Percentiles rank a stretch among this genome's conserved stretches.
These are phyloP conservation scores for Rhododendron mucronatum DNA, from an alignment of 148 eudicot genomes.

Conservation along the genomic window DNA sequence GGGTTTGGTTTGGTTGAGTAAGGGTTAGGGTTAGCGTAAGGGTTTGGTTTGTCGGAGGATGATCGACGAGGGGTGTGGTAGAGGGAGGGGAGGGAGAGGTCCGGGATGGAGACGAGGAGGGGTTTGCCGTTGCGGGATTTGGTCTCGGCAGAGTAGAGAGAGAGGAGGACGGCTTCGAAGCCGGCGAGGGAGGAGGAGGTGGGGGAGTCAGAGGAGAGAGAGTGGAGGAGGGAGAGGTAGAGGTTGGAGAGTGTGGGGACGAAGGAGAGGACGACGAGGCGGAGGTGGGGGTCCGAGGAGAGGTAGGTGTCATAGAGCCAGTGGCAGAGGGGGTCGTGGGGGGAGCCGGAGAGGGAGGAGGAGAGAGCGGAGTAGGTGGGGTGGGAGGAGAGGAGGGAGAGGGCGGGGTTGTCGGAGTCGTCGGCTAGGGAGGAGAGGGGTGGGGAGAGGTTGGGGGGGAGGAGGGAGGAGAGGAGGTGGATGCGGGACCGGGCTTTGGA, in stretches of 20 bases:
- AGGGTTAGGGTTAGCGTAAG: conserved; percentile 16
- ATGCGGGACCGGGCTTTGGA: conserved; percentile 80
- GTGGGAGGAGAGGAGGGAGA: conserved; percentile 68
- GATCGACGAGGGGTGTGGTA: conserved; percentile 46
- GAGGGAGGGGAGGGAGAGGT: conserved; percentile 72
- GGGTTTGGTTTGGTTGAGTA: neutral
- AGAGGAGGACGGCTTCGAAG: conserved; percentile 76
- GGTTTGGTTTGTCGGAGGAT: conserved; percentile 9
- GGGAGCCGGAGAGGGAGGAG: conserved; percentile 53
- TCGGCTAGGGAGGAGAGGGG: conserved; percentile 62
- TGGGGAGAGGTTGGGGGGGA: conserved; percentile 26
- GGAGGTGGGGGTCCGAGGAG: conserved; percentile 56
- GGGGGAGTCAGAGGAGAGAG: conserved; percentile 18
- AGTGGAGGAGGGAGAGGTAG: conserved; percentile 53
- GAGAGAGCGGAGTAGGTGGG: conserved; percentile 60
- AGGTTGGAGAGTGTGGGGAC: conserved; percentile 53
- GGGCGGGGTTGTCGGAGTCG: conserved; percentile 82
- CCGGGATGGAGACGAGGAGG: conserved; percentile 51
- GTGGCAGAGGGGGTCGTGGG: conserved; percentile 69
- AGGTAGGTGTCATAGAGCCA: conserved; percentile 92
- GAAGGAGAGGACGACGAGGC: conserved; percentile 62
- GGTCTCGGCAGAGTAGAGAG: conserved; percentile 57
- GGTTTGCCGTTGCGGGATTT: conserved; percentile 69
- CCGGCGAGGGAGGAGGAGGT: conserved; percentile 58
- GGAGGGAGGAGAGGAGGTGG: conserved; percentile 58